Conservation (phyloP, 2,329 filamentous ascomycete species). For the Achaetomium macrosporum region DNA sequence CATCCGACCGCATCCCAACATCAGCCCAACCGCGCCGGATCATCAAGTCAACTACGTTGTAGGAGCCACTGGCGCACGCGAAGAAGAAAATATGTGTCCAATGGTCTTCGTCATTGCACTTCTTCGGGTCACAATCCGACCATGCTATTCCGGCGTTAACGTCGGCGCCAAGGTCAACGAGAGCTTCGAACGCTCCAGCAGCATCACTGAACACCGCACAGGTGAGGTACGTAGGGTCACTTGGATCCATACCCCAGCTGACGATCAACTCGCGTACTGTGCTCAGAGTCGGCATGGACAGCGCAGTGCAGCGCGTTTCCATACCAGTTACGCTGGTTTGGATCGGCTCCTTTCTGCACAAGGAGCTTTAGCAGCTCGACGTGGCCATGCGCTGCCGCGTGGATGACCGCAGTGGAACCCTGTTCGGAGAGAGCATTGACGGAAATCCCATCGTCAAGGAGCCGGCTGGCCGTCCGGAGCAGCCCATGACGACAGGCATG, state of each 20-base stretch:
- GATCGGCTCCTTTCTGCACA: slow-evolving; percentile 12
- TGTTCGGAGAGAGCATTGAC: neutral
- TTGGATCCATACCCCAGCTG: neutral
- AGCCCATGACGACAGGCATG: slow-evolving; percentile 7
- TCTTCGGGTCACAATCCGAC: neutral
- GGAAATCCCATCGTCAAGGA: neutral
- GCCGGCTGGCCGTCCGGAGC: neutral
- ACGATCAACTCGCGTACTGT: slow-evolving; percentile 10
- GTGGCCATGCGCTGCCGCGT: slow-evolving; percentile 6
- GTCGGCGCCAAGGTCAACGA: neutral
- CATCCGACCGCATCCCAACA: neutral
- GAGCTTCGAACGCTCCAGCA: neutral
- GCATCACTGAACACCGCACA: neutral
- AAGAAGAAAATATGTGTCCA: neutral
- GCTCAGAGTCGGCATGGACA: neutral
- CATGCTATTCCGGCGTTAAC: no score
- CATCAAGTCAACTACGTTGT: neutral
- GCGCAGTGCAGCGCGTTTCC: slow-evolving; percentile 20
- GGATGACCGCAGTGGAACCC: slow-evolving; percentile 5
- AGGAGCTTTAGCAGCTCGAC: slow-evolving; percentile 1
- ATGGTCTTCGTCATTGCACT: neutral
- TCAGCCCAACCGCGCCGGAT: neutral
- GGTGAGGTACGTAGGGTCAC: neutral
- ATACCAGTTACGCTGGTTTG: slow-evolving; percentile 14
- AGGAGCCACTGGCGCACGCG: neutral